Conservation (phyloP, 371 early-diverging fungal species). For the Mortierella sp. region DNA sequence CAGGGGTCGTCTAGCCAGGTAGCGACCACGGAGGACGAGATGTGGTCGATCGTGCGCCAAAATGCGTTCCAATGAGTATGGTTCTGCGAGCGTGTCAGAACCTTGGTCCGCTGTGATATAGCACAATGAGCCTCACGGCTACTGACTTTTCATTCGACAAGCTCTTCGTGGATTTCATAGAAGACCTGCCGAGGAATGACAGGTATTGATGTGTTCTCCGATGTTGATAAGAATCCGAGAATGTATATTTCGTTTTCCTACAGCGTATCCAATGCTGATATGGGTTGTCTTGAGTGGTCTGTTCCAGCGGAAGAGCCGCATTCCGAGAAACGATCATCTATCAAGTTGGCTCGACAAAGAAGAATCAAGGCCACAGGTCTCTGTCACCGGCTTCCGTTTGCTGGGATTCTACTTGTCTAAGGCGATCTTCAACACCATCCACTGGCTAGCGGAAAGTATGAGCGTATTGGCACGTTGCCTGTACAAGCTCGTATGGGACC, state of each 20-base stretch:
- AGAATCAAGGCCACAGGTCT: too few relatives aligned
- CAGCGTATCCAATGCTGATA: conserved; percentile 3
- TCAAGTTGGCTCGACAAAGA: neutral
- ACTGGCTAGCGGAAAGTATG: too few relatives aligned
- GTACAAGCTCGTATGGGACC: too few relatives aligned
- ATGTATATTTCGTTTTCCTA: neutral
- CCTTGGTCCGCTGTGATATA: neutral
- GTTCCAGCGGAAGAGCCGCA: neutral
- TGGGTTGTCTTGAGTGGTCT: neutral
- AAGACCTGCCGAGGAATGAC: conserved; percentile 7
- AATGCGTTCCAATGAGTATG: conserved; percentile 3
- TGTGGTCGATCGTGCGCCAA: conserved; percentile 7
- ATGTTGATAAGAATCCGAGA: neutral
- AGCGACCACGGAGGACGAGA: conserved; percentile 3
- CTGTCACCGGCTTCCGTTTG: too few relatives aligned
- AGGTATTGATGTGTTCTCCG: neutral
- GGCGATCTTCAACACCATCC: too few relatives aligned
- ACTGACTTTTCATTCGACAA: conserved; percentile 7
- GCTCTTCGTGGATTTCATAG: conserved; percentile 9
- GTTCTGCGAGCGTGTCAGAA: conserved; percentile 4
- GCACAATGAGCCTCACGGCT: conserved; percentile 5
- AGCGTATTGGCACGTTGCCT: too few relatives aligned
- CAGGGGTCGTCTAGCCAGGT: neutral
- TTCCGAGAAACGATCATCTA: neutral
- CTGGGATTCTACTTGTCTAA: too few relatives aligned